These are phyloP conservation scores for Karstenula rhodostoma DNA, from an alignment of 2,329 filamentous ascomycete genomes.

Conservation along the genomic window DNA sequence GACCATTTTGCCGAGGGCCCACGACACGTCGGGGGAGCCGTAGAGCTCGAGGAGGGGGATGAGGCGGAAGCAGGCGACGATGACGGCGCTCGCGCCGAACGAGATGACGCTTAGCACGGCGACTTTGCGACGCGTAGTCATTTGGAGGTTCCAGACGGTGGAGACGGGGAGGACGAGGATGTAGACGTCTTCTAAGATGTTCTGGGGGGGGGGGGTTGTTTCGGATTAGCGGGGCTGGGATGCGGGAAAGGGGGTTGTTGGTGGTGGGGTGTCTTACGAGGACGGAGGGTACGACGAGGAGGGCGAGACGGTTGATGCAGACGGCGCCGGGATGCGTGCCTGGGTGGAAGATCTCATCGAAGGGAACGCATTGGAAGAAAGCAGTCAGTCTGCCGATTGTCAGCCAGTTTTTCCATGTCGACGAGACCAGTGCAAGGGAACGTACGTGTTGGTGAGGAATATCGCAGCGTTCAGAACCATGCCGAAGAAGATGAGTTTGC, in stretches of 20 bases:
- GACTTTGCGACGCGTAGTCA: conserved; percentile 6
- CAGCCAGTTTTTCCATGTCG: neutral
- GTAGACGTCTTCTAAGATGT: conserved; percentile 5
- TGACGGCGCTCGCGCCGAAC: conserved; percentile 13
- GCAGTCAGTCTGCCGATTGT: neutral
- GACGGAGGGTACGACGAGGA: neutral
- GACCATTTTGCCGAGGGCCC: conserved; percentile 13
- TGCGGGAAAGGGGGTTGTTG: too few species aligned
- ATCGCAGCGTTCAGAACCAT: conserved; percentile 8
- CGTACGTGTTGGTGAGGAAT: conserved; percentile 12
- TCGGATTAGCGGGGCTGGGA: neutral
- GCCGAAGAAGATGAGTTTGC: conserved; percentile 13
- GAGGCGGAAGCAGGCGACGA: conserved; percentile 16
- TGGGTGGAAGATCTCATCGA: neutral
- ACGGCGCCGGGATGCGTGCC: neutral
- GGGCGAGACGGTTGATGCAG: neutral
- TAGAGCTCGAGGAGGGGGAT: conserved; percentile 5
- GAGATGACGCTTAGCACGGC: conserved; percentile 10
- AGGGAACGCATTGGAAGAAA: neutral
- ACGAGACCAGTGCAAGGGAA: neutral
- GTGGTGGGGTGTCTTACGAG: neutral
- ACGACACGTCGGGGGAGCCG: conserved; percentile 1
- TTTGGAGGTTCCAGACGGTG: conserved; percentile 6
- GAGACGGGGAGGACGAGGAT: neutral
- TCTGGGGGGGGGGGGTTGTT: neutral